Base-by-base conservation (phyloP, 371 early-diverging fungal species). In the Cokeromyces recurvatus region DNA sequence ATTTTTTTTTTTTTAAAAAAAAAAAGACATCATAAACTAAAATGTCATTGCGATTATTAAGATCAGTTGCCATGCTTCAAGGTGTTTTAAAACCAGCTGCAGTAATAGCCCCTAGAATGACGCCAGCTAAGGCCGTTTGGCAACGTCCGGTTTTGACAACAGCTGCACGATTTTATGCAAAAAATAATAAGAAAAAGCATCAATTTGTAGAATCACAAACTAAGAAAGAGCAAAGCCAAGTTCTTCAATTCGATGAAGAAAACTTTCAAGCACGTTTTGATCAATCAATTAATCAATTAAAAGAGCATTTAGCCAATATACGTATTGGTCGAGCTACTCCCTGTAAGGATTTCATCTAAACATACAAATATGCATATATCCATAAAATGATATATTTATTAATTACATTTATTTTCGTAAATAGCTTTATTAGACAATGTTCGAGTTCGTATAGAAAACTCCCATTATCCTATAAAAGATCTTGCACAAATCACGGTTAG, bases 401-500 rank as follows among this genome's bases (percentile, higher is more conserved):
- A 5, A 5, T 21, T 10, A 42, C 15, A n/a, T 24, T 41, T 23
- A 23, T 23, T 21, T 25, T 36, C 10, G 7, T 15, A n/a, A 25
- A 43, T 23, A 85, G 87, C 86, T 4, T 57, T 92, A 16, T 68
- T 94, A 57, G 91, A 91, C 54, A 63, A 69, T 10, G 83, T 94
- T 7, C 64, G 61, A 35, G 87, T 94, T 29, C 66, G 71, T 35
- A 70, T 84, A 38, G 79, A 84, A 21, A 62, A 70, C 25, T 64
- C 67, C 12, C 73, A 73, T 19, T 79, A 78, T 23, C 63, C 81
- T 2, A 61, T 94, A 15, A 61, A 79, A 3, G 79, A 87, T 38
- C 54, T 94, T 10, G 91, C 92, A 1, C 89, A 89, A 60, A 80
- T 95, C 5, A 75, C 83, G 15, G 78, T 92, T 43, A 89, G 92